Evolutionary conservation across 495 filamentous ascomycete genomes (phyloP).

Genomic region (Amorphotheca resinae): DNA sequence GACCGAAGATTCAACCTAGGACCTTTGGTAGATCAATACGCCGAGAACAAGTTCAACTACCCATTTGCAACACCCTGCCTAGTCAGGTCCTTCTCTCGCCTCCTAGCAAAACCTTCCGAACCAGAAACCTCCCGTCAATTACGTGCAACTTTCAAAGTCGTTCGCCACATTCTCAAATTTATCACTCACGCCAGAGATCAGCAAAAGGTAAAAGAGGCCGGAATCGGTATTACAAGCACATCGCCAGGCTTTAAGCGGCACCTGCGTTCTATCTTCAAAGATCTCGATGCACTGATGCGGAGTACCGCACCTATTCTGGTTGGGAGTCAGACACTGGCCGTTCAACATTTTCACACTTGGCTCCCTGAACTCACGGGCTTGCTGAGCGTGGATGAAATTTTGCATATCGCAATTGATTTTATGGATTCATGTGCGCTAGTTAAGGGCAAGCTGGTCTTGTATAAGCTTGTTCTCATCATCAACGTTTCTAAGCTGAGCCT

Average conservation of each 20-base stretch:
- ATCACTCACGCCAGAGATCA: constrained; percentile 82
- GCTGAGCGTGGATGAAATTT: constrained; percentile 69
- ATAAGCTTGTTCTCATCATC: constrained; percentile 85
- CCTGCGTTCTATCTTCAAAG: constrained; percentile 76
- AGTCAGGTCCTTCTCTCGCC: constrained; percentile 70
- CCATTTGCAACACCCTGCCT: constrained; percentile 90
- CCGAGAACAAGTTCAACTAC: constrained; percentile 82
- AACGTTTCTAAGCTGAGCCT: constrained; percentile 71
- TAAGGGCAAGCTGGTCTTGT: constrained; percentile 87
- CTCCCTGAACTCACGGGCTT: constrained; percentile 72
- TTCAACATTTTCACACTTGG: constrained; percentile 96
- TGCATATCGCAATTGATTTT: constrained; percentile 84
- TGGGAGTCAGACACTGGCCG: constrained; percentile 86
- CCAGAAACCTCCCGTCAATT: constrained; percentile 70
- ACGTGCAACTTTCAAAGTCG: constrained; percentile 89
- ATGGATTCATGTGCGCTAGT: constrained; percentile 81
- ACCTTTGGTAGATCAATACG: constrained; percentile 82
- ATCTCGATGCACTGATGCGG: constrained; percentile 77
- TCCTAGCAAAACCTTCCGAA: constrained; percentile 68
- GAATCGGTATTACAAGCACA: constrained; percentile 73
- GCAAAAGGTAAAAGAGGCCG: constrained; percentile 78
- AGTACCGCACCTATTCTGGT: constrained; percentile 73
- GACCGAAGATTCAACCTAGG: constrained; percentile 87
- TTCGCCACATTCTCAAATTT: constrained; percentile 83
- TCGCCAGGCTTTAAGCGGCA: constrained; percentile 70